Evolutionary conservation across 1,284 basidiomycete genomes (phyloP).

Genomic region (Phlebopus sp.): DNA sequence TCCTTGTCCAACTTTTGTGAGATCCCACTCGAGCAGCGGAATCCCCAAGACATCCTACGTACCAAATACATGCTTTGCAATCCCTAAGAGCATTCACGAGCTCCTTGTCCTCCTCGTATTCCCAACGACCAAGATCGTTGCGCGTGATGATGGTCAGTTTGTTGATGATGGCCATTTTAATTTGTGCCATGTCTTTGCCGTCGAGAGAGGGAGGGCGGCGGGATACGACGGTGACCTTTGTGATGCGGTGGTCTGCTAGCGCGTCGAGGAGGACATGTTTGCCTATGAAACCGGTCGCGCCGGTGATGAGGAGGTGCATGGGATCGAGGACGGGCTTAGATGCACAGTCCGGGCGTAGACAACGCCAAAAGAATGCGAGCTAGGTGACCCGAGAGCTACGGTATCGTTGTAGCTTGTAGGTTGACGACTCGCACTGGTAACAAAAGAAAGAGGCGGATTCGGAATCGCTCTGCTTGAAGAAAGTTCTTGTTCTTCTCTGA

Average conservation of each 20-base stretch:
- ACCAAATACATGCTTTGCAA: slow-evolving; percentile 29
- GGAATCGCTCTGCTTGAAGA: no score
- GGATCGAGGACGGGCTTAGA: background rate
- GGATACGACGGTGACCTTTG: slow-evolving; percentile 26
- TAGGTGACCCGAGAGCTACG: no score
- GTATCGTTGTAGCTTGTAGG: no score
- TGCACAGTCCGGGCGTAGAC: background rate
- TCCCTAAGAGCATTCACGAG: slow-evolving; percentile 20
- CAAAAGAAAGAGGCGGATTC: no score
- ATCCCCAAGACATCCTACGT: background rate
- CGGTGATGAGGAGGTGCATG: slow-evolving; percentile 28
- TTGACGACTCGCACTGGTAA: no score
- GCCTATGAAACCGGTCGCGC: slow-evolving; percentile 28
- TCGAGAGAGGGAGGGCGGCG: slow-evolving; percentile 24
- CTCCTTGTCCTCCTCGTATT: slow-evolving; percentile 22
- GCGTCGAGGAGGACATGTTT: slow-evolving; percentile 20
- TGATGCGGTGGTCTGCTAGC: slow-evolving; percentile 19
- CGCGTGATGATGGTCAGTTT: slow-evolving; percentile 25
- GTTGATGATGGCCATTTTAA: slow-evolving; percentile 15
- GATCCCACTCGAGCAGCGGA: no score
- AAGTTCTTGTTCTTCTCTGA: no score
- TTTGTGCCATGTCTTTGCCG: slow-evolving; percentile 12
- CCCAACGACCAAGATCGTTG: slow-evolving; percentile 26
- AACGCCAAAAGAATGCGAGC: no score
- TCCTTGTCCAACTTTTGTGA: no score